These are phyloP conservation scores for Orbilia javanica DNA, from an alignment of 2,329 filamentous ascomycete genomes.

Conservation along the genomic window DNA sequence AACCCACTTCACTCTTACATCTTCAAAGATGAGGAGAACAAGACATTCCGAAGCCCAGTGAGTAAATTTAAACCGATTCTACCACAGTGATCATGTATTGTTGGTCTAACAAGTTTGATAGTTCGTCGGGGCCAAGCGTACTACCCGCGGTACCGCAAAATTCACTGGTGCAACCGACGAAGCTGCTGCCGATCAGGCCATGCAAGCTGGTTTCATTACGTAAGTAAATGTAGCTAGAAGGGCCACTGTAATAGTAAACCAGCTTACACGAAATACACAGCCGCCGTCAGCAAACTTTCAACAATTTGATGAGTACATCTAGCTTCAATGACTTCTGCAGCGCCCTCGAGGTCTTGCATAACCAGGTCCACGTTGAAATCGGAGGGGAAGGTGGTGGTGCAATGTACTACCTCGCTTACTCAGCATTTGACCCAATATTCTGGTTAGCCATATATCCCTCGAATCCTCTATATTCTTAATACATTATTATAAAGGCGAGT, in stretches of 20 bases:
- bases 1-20: slow-evolving; percentile 23
- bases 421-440: slow-evolving; percentile 63
- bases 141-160: slow-evolving; percentile 15
- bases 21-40: slow-evolving; percentile 11
- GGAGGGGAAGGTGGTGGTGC: slow-evolving; percentile 57
- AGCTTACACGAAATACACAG: slow-evolving; percentile 16
- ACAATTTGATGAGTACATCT: slow-evolving; percentile 57
- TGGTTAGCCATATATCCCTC: slow-evolving; percentile 55
- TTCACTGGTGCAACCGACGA: slow-evolving; percentile 10
- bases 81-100: neutral
- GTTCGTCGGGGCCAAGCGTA: slow-evolving; percentile 15
- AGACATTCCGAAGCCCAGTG: neutral
- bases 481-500: too few species aligned
- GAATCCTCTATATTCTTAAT: slow-evolving; percentile 3
- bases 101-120: neutral
- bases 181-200: slow-evolving; percentile 9
- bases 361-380: slow-evolving; percentile 59
- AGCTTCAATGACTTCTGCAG: slow-evolving; percentile 59
- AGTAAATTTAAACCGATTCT: neutral
- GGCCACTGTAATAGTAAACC: too few species aligned
- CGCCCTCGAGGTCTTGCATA: slow-evolving; percentile 61
- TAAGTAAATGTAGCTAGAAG: neutral
- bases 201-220: slow-evolving; percentile 27
- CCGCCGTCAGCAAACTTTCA: slow-evolving; percentile 59
- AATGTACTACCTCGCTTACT: slow-evolving; percentile 61